These are phyloP conservation scores for Buxus sempervirens DNA, from an alignment of 164 flowering plant genomes.

Conservation along the genomic window DNA sequence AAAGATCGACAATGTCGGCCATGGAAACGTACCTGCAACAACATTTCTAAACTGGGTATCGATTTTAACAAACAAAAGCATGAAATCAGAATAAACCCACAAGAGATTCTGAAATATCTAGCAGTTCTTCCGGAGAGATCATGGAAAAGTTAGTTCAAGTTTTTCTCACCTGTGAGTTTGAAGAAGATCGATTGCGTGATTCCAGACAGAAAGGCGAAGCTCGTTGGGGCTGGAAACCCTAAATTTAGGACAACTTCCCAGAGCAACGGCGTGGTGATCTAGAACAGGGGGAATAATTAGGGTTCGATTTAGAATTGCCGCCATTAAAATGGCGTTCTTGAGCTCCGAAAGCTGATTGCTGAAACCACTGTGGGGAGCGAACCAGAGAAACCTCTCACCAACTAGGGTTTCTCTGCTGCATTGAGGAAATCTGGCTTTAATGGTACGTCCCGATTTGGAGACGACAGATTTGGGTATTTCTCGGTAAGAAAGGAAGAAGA, in stretches of 20 bases:
- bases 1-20: constrained; percentile 72
- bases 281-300: constrained; percentile 82
- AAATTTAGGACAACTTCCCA: constrained; percentile 95
- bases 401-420: constrained; percentile 13
- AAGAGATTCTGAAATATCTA: not conserved
- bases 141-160: not conserved
- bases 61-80: not conserved
- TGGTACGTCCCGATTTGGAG: constrained; percentile 12
- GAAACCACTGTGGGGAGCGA: constrained; percentile 96
- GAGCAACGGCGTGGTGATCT: constrained; percentile 91
- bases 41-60: constrained; percentile 1
- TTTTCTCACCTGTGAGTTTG: constrained; percentile 46
- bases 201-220: constrained; percentile 68
- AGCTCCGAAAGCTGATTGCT: constrained; percentile 93
- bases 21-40: constrained; percentile 89
- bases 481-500: constrained; percentile 26
- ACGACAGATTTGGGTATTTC: constrained; percentile 17
- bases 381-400: constrained; percentile 59
- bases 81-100: not conserved
- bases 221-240: constrained; percentile 62
- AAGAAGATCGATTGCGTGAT: constrained; percentile 56
- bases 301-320: constrained; percentile 77
- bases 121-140: not conserved
- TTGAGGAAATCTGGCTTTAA: constrained; percentile 16
- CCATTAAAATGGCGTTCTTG: constrained; percentile 71